Evolutionary conservation across 306 rosid species (phyloP), one percentile per base, ranked within the genome.

Genomic region (Canavalia gladiata): DNA sequence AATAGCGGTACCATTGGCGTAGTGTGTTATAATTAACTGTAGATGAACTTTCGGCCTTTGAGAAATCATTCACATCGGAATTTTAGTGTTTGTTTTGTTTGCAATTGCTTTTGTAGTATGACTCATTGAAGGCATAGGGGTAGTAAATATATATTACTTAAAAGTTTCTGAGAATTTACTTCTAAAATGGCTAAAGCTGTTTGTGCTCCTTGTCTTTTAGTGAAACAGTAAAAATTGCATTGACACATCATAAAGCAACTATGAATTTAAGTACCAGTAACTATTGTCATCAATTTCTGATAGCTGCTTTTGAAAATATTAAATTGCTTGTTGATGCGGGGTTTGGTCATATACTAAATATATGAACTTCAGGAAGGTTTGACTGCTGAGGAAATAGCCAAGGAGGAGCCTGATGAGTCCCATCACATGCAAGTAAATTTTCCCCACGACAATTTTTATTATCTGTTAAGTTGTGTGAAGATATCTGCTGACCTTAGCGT

Each of bases 361-460:
- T 47, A 51, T 75, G 50, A 72, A 85, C 68, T 82, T 75, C 86
- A 96, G 98, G 98, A 93, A 83, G 99, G 98, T 81, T 84, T 93
- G 82, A 89, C 92, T 31, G 90, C 94, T 11, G 99, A 90, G 86
- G 97, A 93, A 89, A 84, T 71, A 68, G 84, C 86, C 45, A 88
- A 64, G 82, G 89, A 85, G 77, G 94, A 93, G 83, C 92, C 97
- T 75, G 99, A 89, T 62, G 94, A 93, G 18, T 84, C 86, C 8
- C 94, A 88, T 66, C 89, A 78, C 74, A 92, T 96, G 94, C 98
- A 93, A 97, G 99, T 96, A 41, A 80, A 79, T 10, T 69, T 77
- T 68, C 72, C 52, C 68, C 35, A 7, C 65, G 41, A n/a, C 58
- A 78, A 29, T 80, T 47, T 18, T 25, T 29, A 30, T 25, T 81